These are phyloP conservation scores for Camellia oleifera DNA, from an alignment of 179 eudicot species.

Conservation along the genomic window DNA sequence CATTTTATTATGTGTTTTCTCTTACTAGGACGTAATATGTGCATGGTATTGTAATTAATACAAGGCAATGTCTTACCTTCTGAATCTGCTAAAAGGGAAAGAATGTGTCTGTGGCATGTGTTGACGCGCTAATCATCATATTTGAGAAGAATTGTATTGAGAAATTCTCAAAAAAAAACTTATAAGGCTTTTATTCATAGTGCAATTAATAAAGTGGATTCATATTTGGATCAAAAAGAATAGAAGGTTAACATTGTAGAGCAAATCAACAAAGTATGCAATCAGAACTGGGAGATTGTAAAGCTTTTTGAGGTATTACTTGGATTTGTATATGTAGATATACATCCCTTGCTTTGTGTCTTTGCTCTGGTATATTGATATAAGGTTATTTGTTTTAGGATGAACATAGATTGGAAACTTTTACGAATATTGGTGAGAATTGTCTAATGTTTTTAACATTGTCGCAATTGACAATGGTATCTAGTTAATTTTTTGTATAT, in stretches of 20 bases:
- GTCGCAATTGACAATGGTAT: slow-evolving; percentile 13
- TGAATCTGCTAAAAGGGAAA: background rate
- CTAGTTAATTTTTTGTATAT: background rate
- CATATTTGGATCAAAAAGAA: background rate
- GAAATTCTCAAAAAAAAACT: slow-evolving; percentile 13
- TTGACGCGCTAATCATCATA: background rate
- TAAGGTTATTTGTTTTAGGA: slow-evolving; percentile 12
- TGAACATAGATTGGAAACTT: background rate
- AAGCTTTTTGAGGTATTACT: too few relatives aligned
- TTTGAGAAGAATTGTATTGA: slow-evolving; percentile 10
- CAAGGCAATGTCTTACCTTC: slow-evolving; percentile 18
- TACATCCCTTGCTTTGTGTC: background rate
- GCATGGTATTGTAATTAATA: background rate
- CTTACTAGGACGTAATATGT: too few relatives aligned
- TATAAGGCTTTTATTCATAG: background rate
- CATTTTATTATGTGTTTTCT: too few relatives aligned
- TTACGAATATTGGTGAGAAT: slow-evolving; percentile 4
- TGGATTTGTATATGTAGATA: too few relatives aligned
- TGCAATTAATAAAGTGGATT: background rate
- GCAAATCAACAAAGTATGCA: background rate
- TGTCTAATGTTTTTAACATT: background rate
- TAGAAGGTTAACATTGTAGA: background rate
- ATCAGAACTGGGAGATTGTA: background rate
- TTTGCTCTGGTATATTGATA: background rate
- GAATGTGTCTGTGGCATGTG: background rate